Evolutionary conservation across 495 filamentous ascomycete genomes (phyloP).

Genomic region (Neurospora sp.): DNA sequence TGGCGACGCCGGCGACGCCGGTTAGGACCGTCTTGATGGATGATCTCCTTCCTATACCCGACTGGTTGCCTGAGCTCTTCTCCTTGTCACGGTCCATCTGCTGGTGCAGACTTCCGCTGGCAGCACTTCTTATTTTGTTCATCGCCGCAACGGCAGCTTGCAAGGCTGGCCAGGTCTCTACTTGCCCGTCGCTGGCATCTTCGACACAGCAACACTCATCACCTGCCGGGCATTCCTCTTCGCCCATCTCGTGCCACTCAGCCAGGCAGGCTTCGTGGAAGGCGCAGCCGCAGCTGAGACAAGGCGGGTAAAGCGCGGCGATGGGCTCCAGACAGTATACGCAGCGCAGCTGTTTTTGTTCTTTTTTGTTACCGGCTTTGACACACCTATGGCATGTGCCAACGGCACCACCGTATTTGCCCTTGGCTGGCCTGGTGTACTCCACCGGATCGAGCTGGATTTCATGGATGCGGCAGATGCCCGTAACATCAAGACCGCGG

Average conservation of each 20-base stretch:
- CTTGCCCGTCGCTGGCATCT: slow-evolving; percentile 28
- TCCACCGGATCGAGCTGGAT: slow-evolving; percentile 41
- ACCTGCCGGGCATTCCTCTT: slow-evolving; percentile 36
- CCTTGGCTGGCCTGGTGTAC: slow-evolving; percentile 21
- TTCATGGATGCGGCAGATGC: slow-evolving; percentile 49
- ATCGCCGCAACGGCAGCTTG: slow-evolving; percentile 19
- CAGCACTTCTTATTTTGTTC: background rate
- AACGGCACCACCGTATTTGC: slow-evolving; percentile 35
- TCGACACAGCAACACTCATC: slow-evolving; percentile 39
- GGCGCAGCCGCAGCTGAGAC: slow-evolving; percentile 52
- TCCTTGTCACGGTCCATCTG: background rate
- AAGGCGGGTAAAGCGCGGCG: slow-evolving; percentile 45
- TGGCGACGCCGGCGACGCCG: background rate
- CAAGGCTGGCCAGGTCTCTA: slow-evolving; percentile 33
- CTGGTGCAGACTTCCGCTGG: background rate
- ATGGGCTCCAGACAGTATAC: slow-evolving; percentile 51
- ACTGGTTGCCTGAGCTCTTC: background rate
- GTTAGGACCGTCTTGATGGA: background rate
- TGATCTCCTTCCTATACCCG: background rate
- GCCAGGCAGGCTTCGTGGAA: slow-evolving; percentile 45
- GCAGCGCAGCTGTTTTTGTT: slow-evolving; percentile 46
- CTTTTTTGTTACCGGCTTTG: slow-evolving; percentile 32
- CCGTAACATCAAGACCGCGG: slow-evolving; percentile 48
- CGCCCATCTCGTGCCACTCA: slow-evolving; percentile 39
- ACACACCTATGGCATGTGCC: slow-evolving; percentile 42